Evolutionary conservation across 257 asterid species (phyloP).

Genomic region (Handroanthus guayacan): DNA sequence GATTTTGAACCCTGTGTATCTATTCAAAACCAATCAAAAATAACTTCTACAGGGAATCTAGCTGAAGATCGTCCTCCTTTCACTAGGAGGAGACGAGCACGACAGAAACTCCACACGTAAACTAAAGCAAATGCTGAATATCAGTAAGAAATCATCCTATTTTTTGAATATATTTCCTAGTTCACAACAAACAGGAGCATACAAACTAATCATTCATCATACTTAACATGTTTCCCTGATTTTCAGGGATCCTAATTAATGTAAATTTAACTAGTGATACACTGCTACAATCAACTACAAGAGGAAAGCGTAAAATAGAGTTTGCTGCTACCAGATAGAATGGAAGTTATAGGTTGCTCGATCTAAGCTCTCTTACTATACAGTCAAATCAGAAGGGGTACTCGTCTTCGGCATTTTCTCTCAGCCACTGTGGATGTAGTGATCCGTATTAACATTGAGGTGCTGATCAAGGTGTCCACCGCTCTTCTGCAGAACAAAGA

Average conservation of each 20-base stretch:
- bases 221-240: conserved; percentile 27
- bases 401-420: conserved; percentile 22
- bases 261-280: conserved; percentile 36
- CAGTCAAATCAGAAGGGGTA: conserved; percentile 15
- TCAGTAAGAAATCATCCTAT: conserved; percentile 24
- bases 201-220: conserved; percentile 27
- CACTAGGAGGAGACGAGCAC: neutral
- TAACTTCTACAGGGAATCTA: neutral
- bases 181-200: conserved; percentile 39
- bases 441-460: conserved; percentile 30
- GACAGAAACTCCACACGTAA: neutral
- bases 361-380: conserved; percentile 35
- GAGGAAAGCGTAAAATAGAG: conserved; percentile 13
- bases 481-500: conserved; percentile 36
- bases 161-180: conserved; percentile 27
- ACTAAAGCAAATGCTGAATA: too few relatives aligned
- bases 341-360: conserved; percentile 12
- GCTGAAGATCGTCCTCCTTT: neutral
- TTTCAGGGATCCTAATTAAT: conserved; percentile 27
- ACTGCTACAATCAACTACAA: conserved; percentile 43
- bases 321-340: conserved; percentile 26
- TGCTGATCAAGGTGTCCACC: conserved; percentile 6
- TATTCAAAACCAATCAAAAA: too few relatives aligned
- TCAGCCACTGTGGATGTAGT: conserved; percentile 28
- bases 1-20: too few relatives aligned